Evolutionary conservation across 2,329 filamentous ascomycete genomes (phyloP), one percentile per base, ranked within the genome.

Genomic region (Fusarium mangiferae): DNA sequence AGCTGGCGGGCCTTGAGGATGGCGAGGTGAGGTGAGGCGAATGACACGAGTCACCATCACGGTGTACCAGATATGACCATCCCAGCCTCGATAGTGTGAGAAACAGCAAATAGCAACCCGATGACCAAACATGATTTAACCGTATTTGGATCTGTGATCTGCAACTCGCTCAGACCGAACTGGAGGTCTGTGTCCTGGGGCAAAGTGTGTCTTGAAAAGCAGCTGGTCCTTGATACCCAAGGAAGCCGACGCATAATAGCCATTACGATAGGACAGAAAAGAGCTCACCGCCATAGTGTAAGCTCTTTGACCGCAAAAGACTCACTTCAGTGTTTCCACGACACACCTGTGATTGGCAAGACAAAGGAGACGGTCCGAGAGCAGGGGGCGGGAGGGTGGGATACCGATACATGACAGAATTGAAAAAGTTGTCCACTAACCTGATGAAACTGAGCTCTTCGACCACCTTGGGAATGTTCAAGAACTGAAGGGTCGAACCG

Each of bases 391-490:
- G 42, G 42, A 62, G 22, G 28, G n/a, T 26, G 44, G 26, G 38
- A 20, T 48, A 39, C 38, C 33, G 49, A 52, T 49, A 41, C 30
- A 38, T 30, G 35, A 59, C 28, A 51, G 24, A 56, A 54, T 46
- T 69, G 30, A 55, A 58, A 54, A 55, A 33, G 11, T 38, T 58
- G 48, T 54, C 30, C 36, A 77, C 91, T 85, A 82, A 94, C 92
- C 91, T 89, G 38, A 95, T 82, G 79, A 95, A 95, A 77, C 90
- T 93, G 74, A 95, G 85, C 75, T 92, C 88, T 78, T 93, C 90
- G 20, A 93, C 87, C 17, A 94, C 87, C 56, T 88, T 87, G 60
- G 85, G 84, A 51, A 91, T 83, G 39, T 86, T 85, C 41, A 84
- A 82, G 79, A 94, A 95, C 24, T 85, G 82, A 51, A 94, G 80